Base-by-base conservation (phyloP, 495 filamentous ascomycete species). In the Xylaria venustula region DNA sequence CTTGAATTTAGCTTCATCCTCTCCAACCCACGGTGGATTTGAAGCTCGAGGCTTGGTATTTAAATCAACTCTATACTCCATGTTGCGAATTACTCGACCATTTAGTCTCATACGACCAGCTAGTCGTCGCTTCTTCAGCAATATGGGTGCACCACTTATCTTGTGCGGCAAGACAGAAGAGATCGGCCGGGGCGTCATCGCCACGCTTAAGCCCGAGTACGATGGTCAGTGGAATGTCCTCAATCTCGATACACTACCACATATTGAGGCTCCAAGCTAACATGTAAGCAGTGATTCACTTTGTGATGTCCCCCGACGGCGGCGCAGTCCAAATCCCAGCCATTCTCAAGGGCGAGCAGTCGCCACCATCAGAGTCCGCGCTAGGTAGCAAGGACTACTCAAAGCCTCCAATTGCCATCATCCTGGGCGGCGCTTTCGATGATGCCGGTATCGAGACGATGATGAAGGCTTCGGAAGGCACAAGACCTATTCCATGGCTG, bases 311-410 rank as follows among this genome's bases (percentile, higher is more conserved):
- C 45, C 62, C 62, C 19, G 49, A 57, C 30, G 40, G 64, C 15
- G 65, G 68, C 19, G 55, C 46, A 8, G 36, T 59, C 17, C 65
- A 71, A 36, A 65, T 73, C 32, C 72, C 72, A 9, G 45, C 64
- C 46, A 52, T 73, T 28, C 64, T 73, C 20, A 57, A 67, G 58
- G 67, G 65, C 1, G 26, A 66, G 12, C 41, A 63, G 26, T 62
- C 60, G 7, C 58, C 62, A n/a, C 20, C 64, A 17, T 54, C 37
- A 15, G 60, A 58, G 47, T 62, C 60, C 30, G 61, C 67, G 23
- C 53, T 71, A 3, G 73, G 74, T 45, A 66, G 67, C 7, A 67
- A 66, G 42, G 64, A 75, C 56, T 72, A 73, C 65, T 63, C 63
- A 36, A 66, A 62, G 26, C 57, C 48, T 6, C 65, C 71, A 1